Evolutionary conservation across 2,329 filamentous ascomycete species (phyloP).

Genomic region (Penicillium psychrosexuale): DNA sequence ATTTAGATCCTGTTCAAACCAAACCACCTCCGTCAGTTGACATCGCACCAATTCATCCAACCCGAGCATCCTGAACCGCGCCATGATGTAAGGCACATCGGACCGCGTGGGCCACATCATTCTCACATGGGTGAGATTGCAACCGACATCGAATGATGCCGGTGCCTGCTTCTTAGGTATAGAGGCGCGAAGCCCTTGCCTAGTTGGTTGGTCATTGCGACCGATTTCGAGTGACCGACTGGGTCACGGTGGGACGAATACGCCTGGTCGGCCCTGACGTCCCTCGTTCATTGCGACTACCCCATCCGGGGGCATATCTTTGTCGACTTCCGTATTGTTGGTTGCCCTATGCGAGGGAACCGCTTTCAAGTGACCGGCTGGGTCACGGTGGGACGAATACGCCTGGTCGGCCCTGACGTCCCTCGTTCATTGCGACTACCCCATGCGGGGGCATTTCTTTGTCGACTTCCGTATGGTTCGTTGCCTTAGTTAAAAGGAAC

Average conservation of each 20-base stretch:
- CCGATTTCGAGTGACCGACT: neutral
- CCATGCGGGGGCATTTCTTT: neutral
- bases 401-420: neutral
- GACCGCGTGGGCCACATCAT: neutral
- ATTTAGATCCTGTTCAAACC: neutral
- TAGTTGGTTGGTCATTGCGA: neutral
- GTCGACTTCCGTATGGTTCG: neutral
- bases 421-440: neutral
- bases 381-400: neutral
- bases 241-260: neutral
- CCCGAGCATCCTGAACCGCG: neutral
- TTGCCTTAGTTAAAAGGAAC: neutral
- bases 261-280: neutral
- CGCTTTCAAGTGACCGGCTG: neutral
- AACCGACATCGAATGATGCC: slow-evolving; percentile 1
- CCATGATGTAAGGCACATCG: neutral
- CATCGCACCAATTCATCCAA: neutral
- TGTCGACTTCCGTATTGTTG: neutral
- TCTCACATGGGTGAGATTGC: neutral
- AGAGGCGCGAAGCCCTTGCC: neutral
- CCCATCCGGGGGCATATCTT: neutral
- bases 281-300: neutral
- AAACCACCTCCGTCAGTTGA: neutral
- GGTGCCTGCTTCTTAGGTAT: neutral
- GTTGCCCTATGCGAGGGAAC: neutral